A percentile compares a stretch with the other conserved stretches of the same genome.
Conservation (phyloP, 169 alveolate species). For the Plasmodium falciparum region DNA sequence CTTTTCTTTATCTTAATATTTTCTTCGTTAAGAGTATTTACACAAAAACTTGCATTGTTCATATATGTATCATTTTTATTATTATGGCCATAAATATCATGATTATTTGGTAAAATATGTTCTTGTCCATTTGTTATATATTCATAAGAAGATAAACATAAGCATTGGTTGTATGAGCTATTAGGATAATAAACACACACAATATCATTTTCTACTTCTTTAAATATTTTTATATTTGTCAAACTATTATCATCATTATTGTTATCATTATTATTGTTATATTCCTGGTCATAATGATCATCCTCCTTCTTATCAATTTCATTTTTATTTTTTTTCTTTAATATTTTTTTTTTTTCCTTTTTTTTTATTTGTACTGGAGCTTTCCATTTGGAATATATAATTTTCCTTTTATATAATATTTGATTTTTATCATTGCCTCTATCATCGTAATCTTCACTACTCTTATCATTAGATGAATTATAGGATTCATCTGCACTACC, state of each 20-base stretch:
- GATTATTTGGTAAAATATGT: not conserved
- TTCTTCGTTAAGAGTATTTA: conserved; percentile 39
- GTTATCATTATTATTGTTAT: not conserved
- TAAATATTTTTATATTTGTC: conserved; percentile 31
- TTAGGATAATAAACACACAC: conserved; percentile 67
- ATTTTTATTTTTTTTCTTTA: too few relatives aligned
- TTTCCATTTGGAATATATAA: conserved; percentile 17
- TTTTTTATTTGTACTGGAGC: too few relatives aligned
- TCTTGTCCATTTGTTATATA: not conserved
- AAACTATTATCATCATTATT: not conserved
- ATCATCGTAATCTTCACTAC: conserved; percentile 23
- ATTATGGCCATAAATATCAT: conserved; percentile 43
- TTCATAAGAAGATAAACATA: conserved; percentile 19
- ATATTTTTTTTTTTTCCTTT: too few relatives aligned
- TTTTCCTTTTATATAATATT: conserved; percentile 65
- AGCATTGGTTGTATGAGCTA: conserved; percentile 58
- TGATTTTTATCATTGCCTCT: conserved; percentile 27
- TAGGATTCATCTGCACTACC: conserved; percentile 51
- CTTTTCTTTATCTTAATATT: conserved; percentile 59
- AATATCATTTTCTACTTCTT: conserved; percentile 42
- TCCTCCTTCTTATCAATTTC: too few relatives aligned
- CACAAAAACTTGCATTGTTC: not conserved
- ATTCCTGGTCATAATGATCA: too few relatives aligned
- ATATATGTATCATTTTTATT: not conserved
- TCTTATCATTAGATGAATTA: conserved; percentile 30